These are phyloP conservation scores for Bretschneidera sinensis DNA, from an alignment of 345 rosid species.

Conservation along the genomic window DNA sequence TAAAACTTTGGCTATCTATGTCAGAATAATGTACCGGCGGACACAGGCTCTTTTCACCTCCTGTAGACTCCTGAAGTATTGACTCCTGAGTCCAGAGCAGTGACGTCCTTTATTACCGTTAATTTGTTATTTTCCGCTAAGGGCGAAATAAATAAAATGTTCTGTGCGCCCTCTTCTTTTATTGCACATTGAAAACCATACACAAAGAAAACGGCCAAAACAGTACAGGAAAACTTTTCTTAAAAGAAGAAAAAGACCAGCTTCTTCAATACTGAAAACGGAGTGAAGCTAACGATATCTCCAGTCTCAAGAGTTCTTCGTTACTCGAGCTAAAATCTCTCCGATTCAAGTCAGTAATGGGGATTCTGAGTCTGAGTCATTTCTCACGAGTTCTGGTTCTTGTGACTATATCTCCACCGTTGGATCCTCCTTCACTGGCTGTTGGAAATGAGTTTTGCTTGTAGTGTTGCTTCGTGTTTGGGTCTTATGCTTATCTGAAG, in stretches of 20 bases:
- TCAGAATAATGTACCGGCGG: neutral
- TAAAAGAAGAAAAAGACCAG: conserved; percentile 8
- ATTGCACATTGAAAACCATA: conserved; percentile 33
- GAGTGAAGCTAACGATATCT: conserved; percentile 47
- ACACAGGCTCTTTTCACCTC: neutral
- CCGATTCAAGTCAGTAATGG: conserved; percentile 36
- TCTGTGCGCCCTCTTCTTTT: conserved; percentile 30
- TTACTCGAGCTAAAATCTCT: conserved; percentile 18
- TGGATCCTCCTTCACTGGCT: conserved; percentile 38
- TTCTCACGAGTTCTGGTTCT: conserved; percentile 32
- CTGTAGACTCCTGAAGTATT: neutral
- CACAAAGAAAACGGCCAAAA: conserved; percentile 5
- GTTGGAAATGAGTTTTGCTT: conserved; percentile 18
- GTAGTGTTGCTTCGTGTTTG: conserved; percentile 25
- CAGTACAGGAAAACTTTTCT: conserved; percentile 1
- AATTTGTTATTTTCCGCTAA: conserved; percentile 35
- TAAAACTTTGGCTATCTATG: neutral
- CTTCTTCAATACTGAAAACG: conserved; percentile 28
- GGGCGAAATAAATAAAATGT: conserved; percentile 21
- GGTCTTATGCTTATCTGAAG: conserved; percentile 19
- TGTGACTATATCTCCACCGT: conserved; percentile 22
- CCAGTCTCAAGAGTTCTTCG: conserved; percentile 20
- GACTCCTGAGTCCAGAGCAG: neutral
- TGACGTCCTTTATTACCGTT: conserved; percentile 33
- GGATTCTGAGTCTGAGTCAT: conserved; percentile 26